A percentile compares a stretch with the other conserved stretches of the same genome.
Evolutionary conservation across 208 protist genomes (phyloP).

Genomic region (Leishmania amazonensis): DNA sequence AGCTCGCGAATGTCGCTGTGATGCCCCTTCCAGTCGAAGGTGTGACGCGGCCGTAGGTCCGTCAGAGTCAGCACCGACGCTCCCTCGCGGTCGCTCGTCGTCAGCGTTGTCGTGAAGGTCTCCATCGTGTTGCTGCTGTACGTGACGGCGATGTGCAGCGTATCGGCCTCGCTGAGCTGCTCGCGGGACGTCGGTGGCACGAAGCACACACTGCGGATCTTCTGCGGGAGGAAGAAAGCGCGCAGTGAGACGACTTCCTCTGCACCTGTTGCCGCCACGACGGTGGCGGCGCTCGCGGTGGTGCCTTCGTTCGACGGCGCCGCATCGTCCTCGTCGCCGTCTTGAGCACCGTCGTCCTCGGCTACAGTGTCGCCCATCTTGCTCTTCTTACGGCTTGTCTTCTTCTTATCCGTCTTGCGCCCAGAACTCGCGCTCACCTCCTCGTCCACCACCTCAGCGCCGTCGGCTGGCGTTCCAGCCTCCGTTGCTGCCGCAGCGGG

Average conservation of each 20-base stretch:
- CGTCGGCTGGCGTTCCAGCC: not conserved
- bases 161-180: slow-evolving; percentile 32
- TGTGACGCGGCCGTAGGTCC: slow-evolving; percentile 64
- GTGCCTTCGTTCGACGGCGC: not conserved
- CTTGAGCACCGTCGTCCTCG: slow-evolving; percentile 25
- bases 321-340: slow-evolving; percentile 14
- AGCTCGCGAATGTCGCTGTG: slow-evolving; percentile 75
- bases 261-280: slow-evolving; percentile 41
- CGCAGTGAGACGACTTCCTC: slow-evolving; percentile 75
- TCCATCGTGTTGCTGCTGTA: slow-evolving; percentile 86
- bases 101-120: slow-evolving; percentile 73
- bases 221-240: slow-evolving; percentile 81
- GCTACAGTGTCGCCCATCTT: slow-evolving; percentile 8
- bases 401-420: slow-evolving; percentile 20
- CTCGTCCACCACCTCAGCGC: not conserved
- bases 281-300: not conserved
- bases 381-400: slow-evolving; percentile 7
- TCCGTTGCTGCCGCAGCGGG: not conserved
- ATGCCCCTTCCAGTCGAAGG: slow-evolving; percentile 65
- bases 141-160: slow-evolving; percentile 82
- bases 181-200: slow-evolving; percentile 46
- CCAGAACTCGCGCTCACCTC: slow-evolving; percentile 9
- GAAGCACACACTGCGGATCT: slow-evolving; percentile 83
- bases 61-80: slow-evolving; percentile 61
- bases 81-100: slow-evolving; percentile 58